These are phyloP conservation scores for Dothiorella sarmentorum DNA, from an alignment of 2,329 filamentous ascomycete genomes.

Conservation along the genomic window DNA sequence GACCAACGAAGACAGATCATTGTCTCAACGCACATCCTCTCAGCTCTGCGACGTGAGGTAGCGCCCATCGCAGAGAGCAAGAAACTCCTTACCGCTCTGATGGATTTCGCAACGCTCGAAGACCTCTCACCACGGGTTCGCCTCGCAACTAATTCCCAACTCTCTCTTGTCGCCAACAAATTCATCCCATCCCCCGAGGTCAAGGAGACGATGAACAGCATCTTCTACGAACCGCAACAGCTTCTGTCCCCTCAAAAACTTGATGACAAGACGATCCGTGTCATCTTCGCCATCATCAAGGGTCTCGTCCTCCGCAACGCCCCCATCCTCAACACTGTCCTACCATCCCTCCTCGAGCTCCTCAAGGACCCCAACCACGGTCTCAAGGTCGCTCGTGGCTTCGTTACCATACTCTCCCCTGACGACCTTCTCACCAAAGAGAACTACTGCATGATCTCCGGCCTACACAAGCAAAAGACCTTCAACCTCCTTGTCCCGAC, in stretches of 20 bases:
- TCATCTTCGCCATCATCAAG: constrained; percentile 60
- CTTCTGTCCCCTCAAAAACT: constrained; percentile 32
- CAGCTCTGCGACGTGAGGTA: constrained; percentile 43
- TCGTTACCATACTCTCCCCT: constrained; percentile 56
- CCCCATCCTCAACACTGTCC: constrained; percentile 41
- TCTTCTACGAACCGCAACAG: constrained; percentile 34
- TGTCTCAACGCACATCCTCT: constrained; percentile 56
- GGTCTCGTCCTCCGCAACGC: constrained; percentile 57
- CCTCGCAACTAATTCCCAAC: constrained; percentile 39
- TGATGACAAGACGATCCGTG: constrained; percentile 46
- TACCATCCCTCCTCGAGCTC: constrained; percentile 47
- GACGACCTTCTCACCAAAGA: constrained; percentile 59
- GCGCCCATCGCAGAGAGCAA: constrained; percentile 32
- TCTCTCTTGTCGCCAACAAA: constrained; percentile 49
- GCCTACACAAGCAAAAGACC: constrained; percentile 61
- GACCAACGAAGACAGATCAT: constrained; percentile 49
- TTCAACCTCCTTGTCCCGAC: constrained; percentile 59
- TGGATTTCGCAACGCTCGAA: constrained; percentile 33
- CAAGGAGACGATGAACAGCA: constrained; percentile 38
- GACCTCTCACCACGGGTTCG: constrained; percentile 29
- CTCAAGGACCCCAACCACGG: constrained; percentile 51
- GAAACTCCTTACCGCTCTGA: constrained; percentile 36
- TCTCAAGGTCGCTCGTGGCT: constrained; percentile 53
- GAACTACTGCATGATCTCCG: constrained; percentile 60
- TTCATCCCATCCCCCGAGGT: constrained; percentile 42